Evolutionary conservation across 1,284 basidiomycete genomes (phyloP).

Genomic region (Leccinum griseonigrum): DNA sequence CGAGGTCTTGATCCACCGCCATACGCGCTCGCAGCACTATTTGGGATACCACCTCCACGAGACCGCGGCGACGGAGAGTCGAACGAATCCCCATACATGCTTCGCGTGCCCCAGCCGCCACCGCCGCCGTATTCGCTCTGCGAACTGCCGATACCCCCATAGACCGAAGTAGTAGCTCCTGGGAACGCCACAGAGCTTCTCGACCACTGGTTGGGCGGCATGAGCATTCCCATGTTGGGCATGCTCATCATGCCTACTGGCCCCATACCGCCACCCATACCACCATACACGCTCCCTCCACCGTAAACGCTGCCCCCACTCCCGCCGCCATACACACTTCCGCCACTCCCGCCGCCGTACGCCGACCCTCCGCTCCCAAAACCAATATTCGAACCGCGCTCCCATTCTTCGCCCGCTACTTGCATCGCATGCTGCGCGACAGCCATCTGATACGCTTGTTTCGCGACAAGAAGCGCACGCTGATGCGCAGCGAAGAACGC

Average conservation of each 20-base stretch:
- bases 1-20: conserved; percentile 27
- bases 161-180: conserved; percentile 48
- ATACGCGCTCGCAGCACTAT: conserved; percentile 17
- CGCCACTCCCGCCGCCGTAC: conserved; percentile 34
- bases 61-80: conserved; percentile 42
- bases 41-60: conserved; percentile 7
- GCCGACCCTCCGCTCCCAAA: conserved; percentile 34
- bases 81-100: conserved; percentile 65
- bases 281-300: conserved; percentile 41
- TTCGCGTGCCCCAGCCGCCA: conserved; percentile 56
- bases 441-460: conserved; percentile 82
- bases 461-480: conserved; percentile 77
- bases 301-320: conserved; percentile 37
- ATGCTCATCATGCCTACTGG: conserved; percentile 42
- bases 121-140: conserved; percentile 49
- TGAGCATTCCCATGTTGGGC: conserved; percentile 38
- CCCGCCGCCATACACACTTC: conserved; percentile 29
- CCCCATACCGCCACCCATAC: conserved; percentile 30
- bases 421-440: conserved; percentile 84
- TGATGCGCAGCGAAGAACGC: conserved; percentile 69
- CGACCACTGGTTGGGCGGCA: conserved; percentile 40
- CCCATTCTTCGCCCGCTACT: conserved; percentile 82
- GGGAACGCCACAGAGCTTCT: conserved; percentile 49
- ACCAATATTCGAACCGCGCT: conserved; percentile 62
- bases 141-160: conserved; percentile 47